A percentile compares a stretch with the other conserved stretches of the same genome.
Evolutionary conservation across 257 asterid species (phyloP).

Genomic region (Solanum verrucosum): DNA sequence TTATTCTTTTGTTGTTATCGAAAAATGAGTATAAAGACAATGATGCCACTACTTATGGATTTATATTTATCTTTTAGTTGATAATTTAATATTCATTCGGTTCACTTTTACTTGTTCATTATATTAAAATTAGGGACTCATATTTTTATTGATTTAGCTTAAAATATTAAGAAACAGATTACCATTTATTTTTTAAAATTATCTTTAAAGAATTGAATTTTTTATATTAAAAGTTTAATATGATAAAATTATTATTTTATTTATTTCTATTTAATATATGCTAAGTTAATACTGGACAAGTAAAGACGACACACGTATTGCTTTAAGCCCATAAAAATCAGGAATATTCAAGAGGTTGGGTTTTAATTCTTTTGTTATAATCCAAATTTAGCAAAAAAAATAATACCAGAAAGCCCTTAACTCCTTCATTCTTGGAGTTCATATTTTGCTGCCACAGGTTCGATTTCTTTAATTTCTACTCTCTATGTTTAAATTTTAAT

Average conservation of each 20-base stretch:
- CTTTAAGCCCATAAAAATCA: not conserved
- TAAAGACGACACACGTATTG: fast-evolving
- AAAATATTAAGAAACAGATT: not conserved
- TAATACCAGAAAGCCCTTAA: not conserved
- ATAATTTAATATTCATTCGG: not conserved
- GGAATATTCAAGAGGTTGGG: not conserved
- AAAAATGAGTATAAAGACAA: not conserved
- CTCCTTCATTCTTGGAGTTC: not conserved
- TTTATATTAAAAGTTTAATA: too few species aligned
- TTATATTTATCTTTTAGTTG: not conserved
- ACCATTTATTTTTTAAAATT: not conserved
- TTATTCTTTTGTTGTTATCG: not conserved
- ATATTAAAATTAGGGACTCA: not conserved
- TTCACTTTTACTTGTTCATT: not conserved
- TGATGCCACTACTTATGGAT: not conserved
- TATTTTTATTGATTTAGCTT: not conserved
- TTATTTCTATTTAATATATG: too few species aligned
- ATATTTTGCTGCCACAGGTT: not conserved
- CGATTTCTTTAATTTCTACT: not conserved
- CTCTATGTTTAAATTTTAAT: not conserved
- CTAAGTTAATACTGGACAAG: not conserved
- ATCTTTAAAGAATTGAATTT: too few species aligned
- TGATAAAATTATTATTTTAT: not conserved
- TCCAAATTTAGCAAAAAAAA: not conserved
- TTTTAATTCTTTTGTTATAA: not conserved